phyloP scores from a whole-genome alignment of 2,329 filamentous ascomycete genomes.

The Trichothecium sympodiale region DNA sequence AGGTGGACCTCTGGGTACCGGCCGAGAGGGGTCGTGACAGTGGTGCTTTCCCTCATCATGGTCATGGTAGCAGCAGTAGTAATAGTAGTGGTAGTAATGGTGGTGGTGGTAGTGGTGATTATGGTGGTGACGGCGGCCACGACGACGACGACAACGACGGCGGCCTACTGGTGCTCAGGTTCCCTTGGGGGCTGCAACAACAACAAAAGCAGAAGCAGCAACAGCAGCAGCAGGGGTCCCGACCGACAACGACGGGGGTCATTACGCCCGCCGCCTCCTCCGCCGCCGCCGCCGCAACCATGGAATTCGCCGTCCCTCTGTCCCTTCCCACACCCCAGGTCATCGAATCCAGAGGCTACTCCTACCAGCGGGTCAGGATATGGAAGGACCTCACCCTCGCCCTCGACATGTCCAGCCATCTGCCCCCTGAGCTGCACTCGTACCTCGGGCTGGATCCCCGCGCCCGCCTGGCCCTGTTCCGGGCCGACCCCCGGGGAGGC shows the following conservation, averaged over 20 bases:
- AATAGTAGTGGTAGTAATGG: too few species aligned
- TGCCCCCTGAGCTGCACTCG: slow-evolving; percentile 49
- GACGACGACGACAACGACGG: too few species aligned
- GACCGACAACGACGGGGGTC: too few species aligned
- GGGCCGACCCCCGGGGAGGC: slow-evolving; percentile 41
- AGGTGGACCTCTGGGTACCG: slow-evolving; percentile 57
- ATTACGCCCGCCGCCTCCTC: too few species aligned
- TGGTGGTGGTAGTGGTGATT: too few species aligned
- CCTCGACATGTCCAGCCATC: slow-evolving; percentile 45
- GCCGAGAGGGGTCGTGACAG: slow-evolving; percentile 30
- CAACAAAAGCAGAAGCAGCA: too few species aligned
- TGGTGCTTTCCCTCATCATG: slow-evolving; percentile 41
- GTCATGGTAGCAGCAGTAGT: slow-evolving; percentile 57
- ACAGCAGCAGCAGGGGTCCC: slow-evolving; percentile 32
- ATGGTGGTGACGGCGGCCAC: too few species aligned
- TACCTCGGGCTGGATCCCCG: slow-evolving; percentile 58
- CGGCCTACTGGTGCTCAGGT: too few species aligned
- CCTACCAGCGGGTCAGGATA: slow-evolving; percentile 48
- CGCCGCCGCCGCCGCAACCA: too few species aligned
- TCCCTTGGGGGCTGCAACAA: slow-evolving; percentile 53
- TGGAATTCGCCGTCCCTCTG: slow-evolving; percentile 55
- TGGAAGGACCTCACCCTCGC: slow-evolving; percentile 48
- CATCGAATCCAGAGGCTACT: slow-evolving; percentile 47
- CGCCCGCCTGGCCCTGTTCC: slow-evolving; percentile 51
- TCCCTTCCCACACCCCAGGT: slow-evolving; percentile 46